phyloP scores from a whole-genome alignment of 2,329 filamentous ascomycete species.

The Bipolaris bicolor region DNA sequence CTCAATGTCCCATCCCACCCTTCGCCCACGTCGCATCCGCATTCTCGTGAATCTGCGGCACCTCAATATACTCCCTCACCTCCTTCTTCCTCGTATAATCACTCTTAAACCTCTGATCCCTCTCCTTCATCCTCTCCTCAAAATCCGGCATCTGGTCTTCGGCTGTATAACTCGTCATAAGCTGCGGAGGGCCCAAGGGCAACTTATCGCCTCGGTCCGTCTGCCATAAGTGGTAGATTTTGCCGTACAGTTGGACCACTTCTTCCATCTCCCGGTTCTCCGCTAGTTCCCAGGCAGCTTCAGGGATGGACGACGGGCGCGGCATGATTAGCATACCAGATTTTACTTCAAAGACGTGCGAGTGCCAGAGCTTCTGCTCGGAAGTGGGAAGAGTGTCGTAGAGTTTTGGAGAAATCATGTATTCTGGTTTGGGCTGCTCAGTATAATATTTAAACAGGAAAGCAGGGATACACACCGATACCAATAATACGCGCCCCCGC shows the following conservation, averaged over 20 bases:
- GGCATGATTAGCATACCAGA: constrained; percentile 83
- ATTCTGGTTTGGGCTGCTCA: constrained; percentile 66
- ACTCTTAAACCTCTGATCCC: constrained; percentile 62
- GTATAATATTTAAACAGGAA: no score
- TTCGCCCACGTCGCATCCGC: constrained; percentile 58
- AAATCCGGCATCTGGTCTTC: constrained; percentile 56
- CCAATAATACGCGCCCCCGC: constrained; percentile 76
- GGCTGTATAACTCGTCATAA: constrained; percentile 68
- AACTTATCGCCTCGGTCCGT: constrained; percentile 72
- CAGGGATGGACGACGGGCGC: constrained; percentile 60
- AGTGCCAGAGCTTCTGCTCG: constrained; percentile 81
- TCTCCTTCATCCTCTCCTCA: constrained; percentile 54
- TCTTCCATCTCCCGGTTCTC: constrained; percentile 84
- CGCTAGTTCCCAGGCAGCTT: constrained; percentile 72
- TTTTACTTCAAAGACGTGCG: constrained; percentile 75
- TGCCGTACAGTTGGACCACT: constrained; percentile 77
- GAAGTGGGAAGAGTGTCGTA: constrained; percentile 69
- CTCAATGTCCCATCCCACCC: constrained; percentile 22
- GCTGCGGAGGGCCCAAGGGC: constrained; percentile 65
- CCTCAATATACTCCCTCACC: constrained; percentile 59
- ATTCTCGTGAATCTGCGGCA: constrained; percentile 56
- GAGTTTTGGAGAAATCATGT: constrained; percentile 77
- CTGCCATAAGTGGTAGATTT: constrained; percentile 88
- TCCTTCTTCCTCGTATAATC: constrained; percentile 60
- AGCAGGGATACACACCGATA: no score